Evolutionary conservation across 768 basidiomycete species (phyloP), one percentile per base, ranked within the genome.

Genomic region (Phlegmacium glaucopus): DNA sequence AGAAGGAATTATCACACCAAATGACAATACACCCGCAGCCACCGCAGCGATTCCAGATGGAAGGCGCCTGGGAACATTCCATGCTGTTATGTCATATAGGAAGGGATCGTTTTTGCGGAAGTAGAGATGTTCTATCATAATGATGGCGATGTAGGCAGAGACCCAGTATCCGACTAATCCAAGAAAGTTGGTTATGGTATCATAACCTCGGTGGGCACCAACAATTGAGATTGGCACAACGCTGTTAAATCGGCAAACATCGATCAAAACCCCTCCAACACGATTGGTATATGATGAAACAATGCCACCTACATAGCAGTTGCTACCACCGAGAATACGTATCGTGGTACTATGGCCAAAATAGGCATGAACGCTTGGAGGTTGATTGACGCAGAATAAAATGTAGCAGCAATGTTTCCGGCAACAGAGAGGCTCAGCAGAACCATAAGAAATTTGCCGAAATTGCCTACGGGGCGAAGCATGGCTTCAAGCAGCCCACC

Each of bases 361-460:
- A 68, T 71, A 0, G 88, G 87, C 4, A 86, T 61, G 55, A 84
- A 73, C 1, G 85, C 73, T 59, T 92, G 90, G 53, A 89, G 70
- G 59, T 80, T 84, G 48, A 92, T 74, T 1, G 82, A 79, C 48
- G 85, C 77, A 37, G 85, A 89, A 63, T 96, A 96, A 51, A 92
- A 82, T 6, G 88, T 87, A 2, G 84, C 80, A 1, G 89, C 87
- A 39, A 90, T 85, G 66, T 93, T 94, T 3, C 80, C 87, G 1
- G 83, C 81, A 35, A 92, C 87, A 41, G 85, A 88, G 16, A 96
- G 70, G 46, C 87, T 87, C 51, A 94, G 74, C 38, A 95, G 67
- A 29, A 93, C 85, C 0, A 83, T 85, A 36, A 92, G 70, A 70
- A 91, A 86, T 59, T 87, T 86, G 6, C 88, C 84, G 61, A 90